Evolutionary conservation across 179 eudicot genomes (phyloP), one percentile per base, ranked within the genome.

Genomic region (Drosera spatulata): DNA sequence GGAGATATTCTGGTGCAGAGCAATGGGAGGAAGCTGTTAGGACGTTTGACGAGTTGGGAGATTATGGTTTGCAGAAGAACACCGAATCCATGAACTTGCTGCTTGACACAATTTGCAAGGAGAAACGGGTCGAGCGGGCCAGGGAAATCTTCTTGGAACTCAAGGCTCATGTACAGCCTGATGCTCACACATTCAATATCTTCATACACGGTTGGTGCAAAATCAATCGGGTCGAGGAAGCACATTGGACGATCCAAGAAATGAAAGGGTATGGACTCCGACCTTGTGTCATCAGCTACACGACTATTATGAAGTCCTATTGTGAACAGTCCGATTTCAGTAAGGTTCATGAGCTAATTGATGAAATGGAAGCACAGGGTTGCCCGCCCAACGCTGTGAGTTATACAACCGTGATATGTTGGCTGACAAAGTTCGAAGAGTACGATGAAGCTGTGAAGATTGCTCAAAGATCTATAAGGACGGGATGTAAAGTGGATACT

Each of bases 131-230:
- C 14, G 90, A 84, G 73, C 72, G 70, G 64, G 97, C 99, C 4
- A 95, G 96, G 59, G 75, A 47, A 12, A 66, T 93, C 53, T 93
- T 82, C 71, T 60, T 81, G 75, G 79, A 86, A 65, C 86, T 86
- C 50, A 93, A 79, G 42, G 57, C 88, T 10, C 75, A 81, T 52
- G 86, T 93, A 9, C 57, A 76, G 4, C 97, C 97, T 10, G 81
- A 68, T 71, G 84, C 82, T 39, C 69, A 82, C 74, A 84, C 95
- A 4, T 93, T 76, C 66, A 93, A 77, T 61, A 93, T 93, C n/a
- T 86, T 93, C 64, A 75, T 93, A 44, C 79, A 82, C 62, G 99
- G 99, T 49, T 93, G 99, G 99, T 89, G 97, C 81, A 89, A 79
- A 60, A 73, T 85, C 43, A 82, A 75, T 60, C 78, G 91, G 65